Base-by-base conservation (phyloP, 495 filamentous ascomycete genomes). In the Aspergillus mulundensis region DNA sequence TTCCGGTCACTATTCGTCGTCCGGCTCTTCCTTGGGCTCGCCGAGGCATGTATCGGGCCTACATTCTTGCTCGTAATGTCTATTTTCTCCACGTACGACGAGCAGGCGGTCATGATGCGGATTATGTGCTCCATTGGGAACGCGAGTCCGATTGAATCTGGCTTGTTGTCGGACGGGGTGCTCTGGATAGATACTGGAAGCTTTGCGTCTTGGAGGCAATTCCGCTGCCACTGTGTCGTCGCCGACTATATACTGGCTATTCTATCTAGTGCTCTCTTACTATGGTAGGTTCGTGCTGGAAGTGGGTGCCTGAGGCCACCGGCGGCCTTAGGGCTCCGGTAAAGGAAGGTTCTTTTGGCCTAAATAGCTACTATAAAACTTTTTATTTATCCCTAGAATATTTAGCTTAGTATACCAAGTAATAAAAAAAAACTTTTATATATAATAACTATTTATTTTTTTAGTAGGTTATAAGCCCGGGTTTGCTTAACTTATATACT, bases 21-120 rank as follows among this genome's bases (percentile, higher is more conserved):
- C 39, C 70, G 73, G 7, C 70, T 76, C 51, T 63, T 76, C 16
- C 67, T 76, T 2, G 73, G 71, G 8, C 23, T 74, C 16, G 65
- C 69, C 24, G 70, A 76, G 54, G 73, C 71, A 8, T 72, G 63
- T 23, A 74, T 74, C n/a, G 67, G 73, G 6, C 70, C 71, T 7
- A 67, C 71, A 8, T 76, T 76, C 36, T 44, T 73, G 7, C 66
- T 74, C n/a, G 67, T 54, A 14, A 58, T 72, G 60, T 72, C 68
- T 1, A 73, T 74, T 70, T 76, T 73, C 58, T 76, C 73, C 59
- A 76, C 71, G 1, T 74, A 76, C 49, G 61, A 66, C 19, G 73
- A 74, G 53, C 73, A 74, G 55, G 62, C 70, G 12, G 70, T 76
- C 1, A 43, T 74, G 40, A 74, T 76, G 71, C 69, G 69, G 5